These are phyloP conservation scores for Populus hybrid DNA, from an alignment of 441 rosid species.

Conservation along the genomic window DNA sequence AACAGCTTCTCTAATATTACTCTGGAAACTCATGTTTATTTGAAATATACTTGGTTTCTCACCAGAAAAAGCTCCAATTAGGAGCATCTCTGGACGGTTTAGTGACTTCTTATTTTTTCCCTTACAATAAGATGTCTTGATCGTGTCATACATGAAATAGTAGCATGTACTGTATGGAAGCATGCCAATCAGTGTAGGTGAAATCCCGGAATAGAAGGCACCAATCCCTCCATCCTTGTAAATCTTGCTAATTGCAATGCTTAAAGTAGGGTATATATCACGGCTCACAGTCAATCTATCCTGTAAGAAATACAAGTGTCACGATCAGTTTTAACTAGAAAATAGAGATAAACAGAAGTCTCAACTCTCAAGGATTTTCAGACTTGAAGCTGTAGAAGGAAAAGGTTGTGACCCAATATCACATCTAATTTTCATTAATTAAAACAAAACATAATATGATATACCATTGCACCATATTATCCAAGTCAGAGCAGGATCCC, in stretches of 20 bases:
- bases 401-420: neutral
- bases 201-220: constrained; percentile 80
- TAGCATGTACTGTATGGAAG: constrained; percentile 98
- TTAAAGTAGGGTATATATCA: constrained; percentile 74
- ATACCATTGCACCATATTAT: neutral
- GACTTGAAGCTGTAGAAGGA: neutral
- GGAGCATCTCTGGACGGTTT: constrained; percentile 86
- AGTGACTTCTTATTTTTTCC: constrained; percentile 72
- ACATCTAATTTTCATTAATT: neutral
- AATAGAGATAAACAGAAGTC: neutral
- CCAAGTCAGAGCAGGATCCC: neutral
- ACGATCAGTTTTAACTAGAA: constrained; percentile 1
- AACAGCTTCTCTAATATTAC: neutral
- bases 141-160: constrained; percentile 87
- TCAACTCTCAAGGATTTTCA: neutral
- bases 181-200: constrained; percentile 92
- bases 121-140: constrained; percentile 70
- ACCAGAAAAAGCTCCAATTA: constrained; percentile 88
- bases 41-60: constrained; percentile 13
- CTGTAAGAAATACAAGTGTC: constrained; percentile 39
- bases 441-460: neutral
- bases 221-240: constrained; percentile 76
- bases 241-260: constrained; percentile 73
- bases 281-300: constrained; percentile 92
- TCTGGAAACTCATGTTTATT: neutral